Evolutionary conservation across 345 rosid genomes (phyloP), one percentile per base, ranked within the genome.

Genomic region (Lagerstroemia speciosa): DNA sequence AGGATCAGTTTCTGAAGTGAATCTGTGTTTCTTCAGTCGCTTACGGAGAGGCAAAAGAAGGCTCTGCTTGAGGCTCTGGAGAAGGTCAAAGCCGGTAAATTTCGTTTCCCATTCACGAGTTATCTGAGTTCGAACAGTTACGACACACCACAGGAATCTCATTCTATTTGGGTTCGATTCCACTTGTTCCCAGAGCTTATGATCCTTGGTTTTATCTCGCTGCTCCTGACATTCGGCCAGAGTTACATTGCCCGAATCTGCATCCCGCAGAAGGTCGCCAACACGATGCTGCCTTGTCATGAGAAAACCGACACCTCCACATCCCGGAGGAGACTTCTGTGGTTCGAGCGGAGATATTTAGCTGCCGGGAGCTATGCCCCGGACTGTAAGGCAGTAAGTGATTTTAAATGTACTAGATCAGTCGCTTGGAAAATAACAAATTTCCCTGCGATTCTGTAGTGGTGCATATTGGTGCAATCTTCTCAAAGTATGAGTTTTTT

Each of bases 181-280:
- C 15, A 11, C 7, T 41, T 41, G 8, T 41, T 41, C n/a, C 85
- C 88, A 94, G 99, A 92, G 80, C 75, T 94, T 79, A 94, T 92
- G 98, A 72, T 94, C 81, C 77, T 92, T 52, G 99, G 98, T 41
- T 94, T 94, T 82, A 88, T 94, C 76, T 94, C 99, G 10, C 79
- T 94, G 72, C 87, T 94, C 66, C 81, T 92, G 68, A 89, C 93
- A 62, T 92, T 94, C 73, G 81, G 91, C 17, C 90, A 86, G 83
- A 78, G 30, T 45, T 84, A 79, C 82, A 80, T 94, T 66, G 53
- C 78, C 33, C 65, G 34, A 66, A 91, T 94, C 63, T 94, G 99
- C 80, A 71, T 92, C 50, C 85, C 99, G 60, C 20, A 63, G 8
- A 64, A 80, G 24, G 81, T 79, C 27, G 98, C 86, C 8, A 78